Evolutionary conservation across 441 rosid species (phyloP).

Genomic region (Mallotus repandus): DNA sequence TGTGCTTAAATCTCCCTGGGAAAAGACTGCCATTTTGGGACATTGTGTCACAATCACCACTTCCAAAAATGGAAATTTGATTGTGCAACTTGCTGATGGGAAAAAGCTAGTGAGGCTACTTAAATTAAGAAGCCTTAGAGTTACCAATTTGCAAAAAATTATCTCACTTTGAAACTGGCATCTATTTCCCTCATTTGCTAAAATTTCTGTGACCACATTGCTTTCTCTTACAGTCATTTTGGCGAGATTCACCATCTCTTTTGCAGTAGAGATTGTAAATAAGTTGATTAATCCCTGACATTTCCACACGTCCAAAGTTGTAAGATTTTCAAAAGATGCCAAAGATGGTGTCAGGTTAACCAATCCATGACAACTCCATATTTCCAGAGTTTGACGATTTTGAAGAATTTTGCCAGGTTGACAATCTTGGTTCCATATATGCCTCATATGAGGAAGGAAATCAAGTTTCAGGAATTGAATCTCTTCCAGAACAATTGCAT

Average conservation of each 20-base stretch:
- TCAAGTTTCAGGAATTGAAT: not conserved
- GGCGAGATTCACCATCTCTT: slow-evolving; percentile 43
- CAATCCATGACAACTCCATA: rapidly evolving
- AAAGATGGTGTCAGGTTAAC: slow-evolving; percentile 3
- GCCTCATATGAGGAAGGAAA: not conserved
- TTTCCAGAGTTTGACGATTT: not conserved
- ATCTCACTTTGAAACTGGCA: not conserved
- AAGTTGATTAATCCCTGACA: slow-evolving; percentile 7
- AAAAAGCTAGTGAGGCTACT: slow-evolving; percentile 23
- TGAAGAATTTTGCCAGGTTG: not conserved
- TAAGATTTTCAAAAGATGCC: slow-evolving; percentile 5
- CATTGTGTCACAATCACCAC: slow-evolving; percentile 6
- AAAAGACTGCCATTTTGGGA: slow-evolving; percentile 28
- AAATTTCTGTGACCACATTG: slow-evolving; percentile 21
- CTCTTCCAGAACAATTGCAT: not conserved
- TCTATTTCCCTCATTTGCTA: not conserved
- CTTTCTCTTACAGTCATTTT: slow-evolving; percentile 65
- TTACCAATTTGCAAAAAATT: slow-evolving; percentile 13
- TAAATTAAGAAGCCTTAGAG: not conserved
- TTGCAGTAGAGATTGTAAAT: slow-evolving; percentile 11
- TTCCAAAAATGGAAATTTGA: slow-evolving; percentile 24
- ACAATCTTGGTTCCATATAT: not conserved
- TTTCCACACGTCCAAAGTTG: not conserved
- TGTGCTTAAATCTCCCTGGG: too few species aligned
- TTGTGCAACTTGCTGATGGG: not conserved